A percentile compares a stretch with the other conserved stretches of the same genome.
phyloP scores from a whole-genome alignment of 2,329 filamentous ascomycete species.

The Aspergillus arachidicola region DNA sequence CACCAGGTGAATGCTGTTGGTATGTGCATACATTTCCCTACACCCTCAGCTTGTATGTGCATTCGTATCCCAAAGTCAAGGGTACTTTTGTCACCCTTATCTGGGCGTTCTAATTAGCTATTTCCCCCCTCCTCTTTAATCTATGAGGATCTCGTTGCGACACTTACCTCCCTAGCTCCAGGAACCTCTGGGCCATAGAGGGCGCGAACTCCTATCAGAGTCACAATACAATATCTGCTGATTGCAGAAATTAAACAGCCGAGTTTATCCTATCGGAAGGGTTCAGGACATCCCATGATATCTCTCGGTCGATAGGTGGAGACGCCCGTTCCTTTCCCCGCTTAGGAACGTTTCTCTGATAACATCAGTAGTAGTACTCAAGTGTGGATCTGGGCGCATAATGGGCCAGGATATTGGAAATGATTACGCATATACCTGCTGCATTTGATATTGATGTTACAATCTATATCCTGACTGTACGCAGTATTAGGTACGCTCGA shows the following conservation, averaged over 20 bases:
- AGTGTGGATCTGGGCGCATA: neutral
- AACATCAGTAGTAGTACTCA: neutral
- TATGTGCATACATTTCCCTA: neutral
- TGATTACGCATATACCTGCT: neutral
- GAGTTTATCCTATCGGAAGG: conserved; percentile 23
- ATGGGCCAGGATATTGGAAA: neutral
- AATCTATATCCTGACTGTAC: neutral
- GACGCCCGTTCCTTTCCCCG: conserved; percentile 2
- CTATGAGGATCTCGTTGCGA: conserved; percentile 2
- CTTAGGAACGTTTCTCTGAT: neutral
- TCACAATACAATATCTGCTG: conserved; percentile 20
- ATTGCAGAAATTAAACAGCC: conserved; percentile 14
- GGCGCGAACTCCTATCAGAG: conserved; percentile 12
- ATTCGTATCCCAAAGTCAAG: neutral
- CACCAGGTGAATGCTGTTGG: neutral
- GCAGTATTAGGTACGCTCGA: neutral
- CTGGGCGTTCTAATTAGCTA: conserved; percentile 13
- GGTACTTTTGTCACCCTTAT: conserved; percentile 20
- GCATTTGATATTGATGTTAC: neutral
- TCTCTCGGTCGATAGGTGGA: conserved; percentile 15
- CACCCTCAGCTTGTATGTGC: neutral
- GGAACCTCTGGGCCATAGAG: conserved; percentile 8
- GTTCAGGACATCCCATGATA: conserved; percentile 17
- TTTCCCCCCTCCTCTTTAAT: conserved; percentile 5
- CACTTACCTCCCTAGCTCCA: conserved; percentile 6